A percentile compares a stretch with the other conserved stretches of the same genome.
phyloP scores from a whole-genome alignment of 1,284 basidiomycete species.

The Leccinum insigne region DNA sequence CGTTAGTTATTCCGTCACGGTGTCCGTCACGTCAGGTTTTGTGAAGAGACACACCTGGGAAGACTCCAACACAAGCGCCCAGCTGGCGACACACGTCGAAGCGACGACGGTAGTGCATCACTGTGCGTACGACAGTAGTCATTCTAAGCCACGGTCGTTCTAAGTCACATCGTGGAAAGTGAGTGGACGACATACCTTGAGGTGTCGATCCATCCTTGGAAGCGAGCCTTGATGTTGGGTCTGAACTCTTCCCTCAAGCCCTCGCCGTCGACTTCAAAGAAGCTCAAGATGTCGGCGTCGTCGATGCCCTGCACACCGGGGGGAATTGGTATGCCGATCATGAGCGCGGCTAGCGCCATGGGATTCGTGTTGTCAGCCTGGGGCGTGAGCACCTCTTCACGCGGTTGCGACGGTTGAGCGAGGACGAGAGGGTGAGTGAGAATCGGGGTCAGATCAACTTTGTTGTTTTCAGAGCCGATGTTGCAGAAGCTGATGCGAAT shows the following conservation, averaged over 20 bases:
- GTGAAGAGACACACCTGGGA: no score
- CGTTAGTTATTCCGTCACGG: no score
- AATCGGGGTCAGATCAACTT: constrained; percentile 45
- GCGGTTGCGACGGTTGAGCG: constrained; percentile 42
- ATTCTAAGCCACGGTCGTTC: no score
- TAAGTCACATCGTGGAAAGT: no score
- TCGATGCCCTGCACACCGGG: constrained; percentile 32
- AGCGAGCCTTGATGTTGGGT: constrained; percentile 53
- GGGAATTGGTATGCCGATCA: constrained; percentile 60
- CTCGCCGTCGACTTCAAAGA: constrained; percentile 54
- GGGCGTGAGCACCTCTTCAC: constrained; percentile 46
- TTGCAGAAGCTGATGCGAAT: constrained; percentile 46
- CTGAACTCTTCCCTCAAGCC: constrained; percentile 59
- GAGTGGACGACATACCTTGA: constrained; percentile 16
- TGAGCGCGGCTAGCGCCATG: constrained; percentile 64
- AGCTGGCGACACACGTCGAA: no score
- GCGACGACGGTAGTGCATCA: no score
- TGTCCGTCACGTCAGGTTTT: no score
- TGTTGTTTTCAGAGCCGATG: constrained; percentile 42
- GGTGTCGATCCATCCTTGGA: constrained; percentile 54
- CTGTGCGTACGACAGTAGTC: no score
- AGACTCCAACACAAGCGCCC: no score
- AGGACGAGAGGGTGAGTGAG: constrained; percentile 39
- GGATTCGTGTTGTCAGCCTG: constrained; percentile 42
- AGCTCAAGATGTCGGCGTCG: constrained; percentile 47